Evolutionary conservation across 495 filamentous ascomycete genomes (phyloP).

Genomic region (Penicillium atrosanguineum): DNA sequence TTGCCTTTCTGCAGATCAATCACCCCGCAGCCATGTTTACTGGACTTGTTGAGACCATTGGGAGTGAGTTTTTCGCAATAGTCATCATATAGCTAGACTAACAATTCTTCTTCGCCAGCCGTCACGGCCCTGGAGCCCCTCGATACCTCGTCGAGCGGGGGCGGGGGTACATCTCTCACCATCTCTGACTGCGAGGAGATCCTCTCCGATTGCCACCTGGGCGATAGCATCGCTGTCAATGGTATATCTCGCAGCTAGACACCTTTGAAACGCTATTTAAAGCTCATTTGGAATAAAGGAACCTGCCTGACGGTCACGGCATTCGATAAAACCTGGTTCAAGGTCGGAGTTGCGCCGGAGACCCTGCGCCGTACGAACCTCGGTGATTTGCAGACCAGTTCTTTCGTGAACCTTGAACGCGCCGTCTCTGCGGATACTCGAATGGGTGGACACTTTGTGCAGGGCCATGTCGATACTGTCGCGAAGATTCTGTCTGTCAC

Average conservation of each 20-base stretch:
- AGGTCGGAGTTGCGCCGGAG: conserved; percentile 92
- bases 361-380: conserved; percentile 96
- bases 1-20: conserved; percentile 17
- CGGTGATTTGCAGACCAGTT: conserved; percentile 56
- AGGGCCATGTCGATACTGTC: conserved; percentile 92
- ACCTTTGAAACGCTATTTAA: conserved; percentile 1
- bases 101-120: conserved; percentile 46
- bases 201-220: conserved; percentile 76
- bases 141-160: conserved; percentile 64
- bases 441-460: conserved; percentile 72
- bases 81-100: conserved; percentile 10
- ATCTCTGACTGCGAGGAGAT: conserved; percentile 74
- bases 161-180: conserved; percentile 83
- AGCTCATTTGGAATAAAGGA: conserved; percentile 35
- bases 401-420: conserved; percentile 85
- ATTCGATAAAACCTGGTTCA: conserved; percentile 71
- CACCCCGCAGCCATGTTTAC: conserved; percentile 75
- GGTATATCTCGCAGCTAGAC: conserved; percentile 42
- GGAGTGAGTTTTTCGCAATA: conserved; percentile 57
- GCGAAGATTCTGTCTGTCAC: conserved; percentile 66
- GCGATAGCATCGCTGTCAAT: conserved; percentile 92
- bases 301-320: conserved; percentile 89
- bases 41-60: conserved; percentile 91
- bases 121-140: conserved; percentile 77
- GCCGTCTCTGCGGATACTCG: conserved; percentile 85